Conservation (phyloP, 2,329 filamentous ascomycete genomes). For the Colletotrichum sp. region DNA sequence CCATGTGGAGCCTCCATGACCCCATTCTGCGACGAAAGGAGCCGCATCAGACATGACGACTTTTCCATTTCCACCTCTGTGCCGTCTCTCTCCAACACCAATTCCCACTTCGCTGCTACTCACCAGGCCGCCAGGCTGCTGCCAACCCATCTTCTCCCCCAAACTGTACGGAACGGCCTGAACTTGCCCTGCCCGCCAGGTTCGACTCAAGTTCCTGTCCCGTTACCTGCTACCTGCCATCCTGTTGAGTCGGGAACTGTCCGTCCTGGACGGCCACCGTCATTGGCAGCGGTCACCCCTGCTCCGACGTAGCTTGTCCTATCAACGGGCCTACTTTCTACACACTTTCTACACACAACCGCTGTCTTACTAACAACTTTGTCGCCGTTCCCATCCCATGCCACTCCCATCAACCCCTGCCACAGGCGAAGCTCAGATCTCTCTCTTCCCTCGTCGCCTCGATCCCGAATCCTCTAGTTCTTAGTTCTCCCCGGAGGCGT, state of each 20-base stretch:
- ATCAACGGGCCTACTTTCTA: neutral
- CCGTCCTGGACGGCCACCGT: slow-evolving; percentile 1
- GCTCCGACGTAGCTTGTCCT: neutral
- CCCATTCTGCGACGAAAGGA: slow-evolving; percentile 37
- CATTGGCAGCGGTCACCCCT: neutral
- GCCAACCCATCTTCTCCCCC: neutral
- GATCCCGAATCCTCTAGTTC: neutral
- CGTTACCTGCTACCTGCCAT: slow-evolving; percentile 16
- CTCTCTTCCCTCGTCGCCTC: neutral
- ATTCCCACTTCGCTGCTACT: neutral
- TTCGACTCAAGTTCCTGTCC: slow-evolving; percentile 12
- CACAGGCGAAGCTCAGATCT: neutral
- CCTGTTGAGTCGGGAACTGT: slow-evolving; percentile 7
- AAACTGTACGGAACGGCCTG: neutral
- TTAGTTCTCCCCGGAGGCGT: neutral
- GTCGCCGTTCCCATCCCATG: neutral
- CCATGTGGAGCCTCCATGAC: slow-evolving; percentile 23
- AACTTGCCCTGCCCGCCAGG: neutral
- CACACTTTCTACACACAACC: neutral
- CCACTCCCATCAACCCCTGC: neutral
- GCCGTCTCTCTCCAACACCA: neutral
- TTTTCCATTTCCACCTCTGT: neutral
- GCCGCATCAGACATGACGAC: slow-evolving; percentile 30
- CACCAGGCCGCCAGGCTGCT: neutral
- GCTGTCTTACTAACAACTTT: neutral